Evolutionary conservation across 768 basidiomycete genomes (phyloP).

Genomic region (Serendipita sp.): DNA sequence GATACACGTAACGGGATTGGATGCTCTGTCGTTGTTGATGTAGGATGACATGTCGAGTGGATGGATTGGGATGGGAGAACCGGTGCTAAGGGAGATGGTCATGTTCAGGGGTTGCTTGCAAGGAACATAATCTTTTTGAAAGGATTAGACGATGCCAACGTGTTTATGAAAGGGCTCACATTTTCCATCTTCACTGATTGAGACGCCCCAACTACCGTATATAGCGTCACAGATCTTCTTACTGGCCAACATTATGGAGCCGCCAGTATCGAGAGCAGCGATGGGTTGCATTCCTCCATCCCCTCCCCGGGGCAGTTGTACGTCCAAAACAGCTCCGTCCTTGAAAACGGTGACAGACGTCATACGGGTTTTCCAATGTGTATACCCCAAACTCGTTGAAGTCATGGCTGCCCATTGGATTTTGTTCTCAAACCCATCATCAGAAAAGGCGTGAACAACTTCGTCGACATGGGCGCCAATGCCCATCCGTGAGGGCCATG

Average conservation of each 20-base stretch:
- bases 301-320: neutral
- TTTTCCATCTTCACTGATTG: conserved; percentile 31
- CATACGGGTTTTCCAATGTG: conserved; percentile 2
- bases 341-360: neutral
- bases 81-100: conserved; percentile 43
- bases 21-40: conserved; percentile 22
- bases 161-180: conserved; percentile 30
- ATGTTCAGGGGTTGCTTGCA: conserved; percentile 58
- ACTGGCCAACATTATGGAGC: conserved; percentile 49
- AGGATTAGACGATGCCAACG: neutral
- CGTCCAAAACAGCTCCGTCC: neutral
- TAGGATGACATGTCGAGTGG: conserved; percentile 50
- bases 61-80: conserved; percentile 43
- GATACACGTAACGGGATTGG: conserved; percentile 33
- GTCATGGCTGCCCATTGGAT: neutral
- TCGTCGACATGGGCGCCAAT: conserved; percentile 48
- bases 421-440: neutral
- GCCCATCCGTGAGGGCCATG: conserved; percentile 38
- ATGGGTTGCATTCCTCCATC: conserved; percentile 30
- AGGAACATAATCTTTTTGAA: conserved; percentile 47
- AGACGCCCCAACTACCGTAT: conserved; percentile 57
- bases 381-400: neutral
- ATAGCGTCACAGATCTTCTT: conserved; percentile 50
- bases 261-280: conserved; percentile 59
- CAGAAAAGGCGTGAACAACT: neutral